Evolutionary conservation across 2,329 filamentous ascomycete species (phyloP).

Genomic region (Raffaelea deltoideospora): DNA sequence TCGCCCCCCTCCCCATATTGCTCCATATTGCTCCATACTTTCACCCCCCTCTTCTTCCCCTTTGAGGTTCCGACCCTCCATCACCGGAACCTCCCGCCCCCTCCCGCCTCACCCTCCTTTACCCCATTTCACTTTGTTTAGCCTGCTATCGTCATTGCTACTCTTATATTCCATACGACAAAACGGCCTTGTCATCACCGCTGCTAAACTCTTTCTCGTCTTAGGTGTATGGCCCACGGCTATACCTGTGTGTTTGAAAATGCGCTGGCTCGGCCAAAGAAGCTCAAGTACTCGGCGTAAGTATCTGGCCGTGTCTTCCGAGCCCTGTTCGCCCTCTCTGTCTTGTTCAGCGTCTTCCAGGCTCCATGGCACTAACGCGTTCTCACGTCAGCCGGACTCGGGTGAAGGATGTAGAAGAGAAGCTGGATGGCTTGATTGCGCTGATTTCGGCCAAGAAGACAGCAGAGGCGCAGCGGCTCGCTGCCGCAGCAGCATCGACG

Average conservation of each 20-base stretch:
- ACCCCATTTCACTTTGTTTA: too few species aligned
- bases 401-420: slow-evolving; percentile 12
- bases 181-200: too few species aligned
- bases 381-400: slow-evolving; percentile 7
- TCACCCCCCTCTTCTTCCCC: too few species aligned
- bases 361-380: neutral
- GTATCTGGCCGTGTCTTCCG: slow-evolving; percentile 1
- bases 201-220: neutral
- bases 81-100: too few species aligned
- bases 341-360: too few species aligned
- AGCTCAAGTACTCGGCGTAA: slow-evolving; percentile 9
- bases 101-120: too few species aligned
- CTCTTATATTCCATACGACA: too few species aligned
- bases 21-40: too few species aligned
- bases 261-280: slow-evolving; percentile 11
- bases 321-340: neutral
- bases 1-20: too few species aligned
- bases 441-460: slow-evolving; percentile 15
- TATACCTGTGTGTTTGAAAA: slow-evolving; percentile 11
- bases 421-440: slow-evolving; percentile 14
- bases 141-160: too few species aligned
- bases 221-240: slow-evolving; percentile 8
- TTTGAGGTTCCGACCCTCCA: too few species aligned
- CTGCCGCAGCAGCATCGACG: neutral
- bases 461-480: slow-evolving; percentile 8